phyloP scores from a whole-genome alignment of 2,329 filamentous ascomycete genomes.

The Hypoxylon sp. region DNA sequence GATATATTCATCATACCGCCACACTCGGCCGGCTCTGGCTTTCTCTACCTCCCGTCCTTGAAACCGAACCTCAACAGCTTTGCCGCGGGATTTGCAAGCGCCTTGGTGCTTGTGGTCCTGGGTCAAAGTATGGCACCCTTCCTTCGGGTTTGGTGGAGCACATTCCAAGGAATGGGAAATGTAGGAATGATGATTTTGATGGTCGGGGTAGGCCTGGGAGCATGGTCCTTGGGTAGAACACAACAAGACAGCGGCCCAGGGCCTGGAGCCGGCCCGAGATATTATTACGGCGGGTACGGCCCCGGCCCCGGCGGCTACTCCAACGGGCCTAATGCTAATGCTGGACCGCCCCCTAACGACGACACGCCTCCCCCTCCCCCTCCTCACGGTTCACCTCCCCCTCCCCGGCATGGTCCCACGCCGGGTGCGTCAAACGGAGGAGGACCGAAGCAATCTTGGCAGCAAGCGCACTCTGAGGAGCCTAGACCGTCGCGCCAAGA shows the following conservation, averaged over 20 bases:
- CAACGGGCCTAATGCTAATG: slow-evolving; percentile 35
- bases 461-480: slow-evolving; percentile 41
- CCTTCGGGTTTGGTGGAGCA: slow-evolving; percentile 75
- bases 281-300: slow-evolving; percentile 38
- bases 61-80: slow-evolving; percentile 90
- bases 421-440: slow-evolving; percentile 41
- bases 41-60: slow-evolving; percentile 92
- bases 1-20: slow-evolving; percentile 98
- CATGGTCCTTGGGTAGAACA: slow-evolving; percentile 78
- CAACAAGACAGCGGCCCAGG: slow-evolving; percentile 59
- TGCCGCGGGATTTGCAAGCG: slow-evolving; percentile 82
- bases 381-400: slow-evolving; percentile 47
- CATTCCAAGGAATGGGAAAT: slow-evolving; percentile 75
- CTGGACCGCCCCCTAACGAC: slow-evolving; percentile 40
- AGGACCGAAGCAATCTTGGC: slow-evolving; percentile 52
- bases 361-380: slow-evolving; percentile 50
- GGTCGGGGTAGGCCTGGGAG: slow-evolving; percentile 75
- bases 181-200: slow-evolving; percentile 77
- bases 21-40: slow-evolving; percentile 86
- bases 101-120: slow-evolving; percentile 75
- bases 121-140: slow-evolving; percentile 78
- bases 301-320: slow-evolving; percentile 38
- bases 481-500: slow-evolving; percentile 17
- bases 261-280: slow-evolving; percentile 32
- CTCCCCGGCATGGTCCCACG: slow-evolving; percentile 40